These are phyloP conservation scores for Diaporthe sp. DNA, from an alignment of 2,329 filamentous ascomycete genomes.

Conservation along the genomic window DNA sequence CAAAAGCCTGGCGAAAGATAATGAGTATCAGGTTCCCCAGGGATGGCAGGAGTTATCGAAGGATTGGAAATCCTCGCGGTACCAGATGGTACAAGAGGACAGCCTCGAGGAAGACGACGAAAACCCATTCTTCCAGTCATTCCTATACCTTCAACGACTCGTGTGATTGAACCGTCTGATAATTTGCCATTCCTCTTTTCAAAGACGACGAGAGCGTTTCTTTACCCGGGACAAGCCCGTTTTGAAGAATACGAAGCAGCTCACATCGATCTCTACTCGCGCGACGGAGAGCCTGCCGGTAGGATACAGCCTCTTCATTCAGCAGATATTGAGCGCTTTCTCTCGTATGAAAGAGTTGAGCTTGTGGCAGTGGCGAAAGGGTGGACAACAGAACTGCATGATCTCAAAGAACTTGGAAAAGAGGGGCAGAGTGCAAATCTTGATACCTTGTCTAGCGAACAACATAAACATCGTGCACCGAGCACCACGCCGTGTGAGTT, in stretches of 20 bases:
- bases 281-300: background rate
- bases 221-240: background rate
- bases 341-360: background rate
- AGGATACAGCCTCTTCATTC: background rate
- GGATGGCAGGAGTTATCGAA: background rate
- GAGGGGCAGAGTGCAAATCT: background rate
- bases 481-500: background rate
- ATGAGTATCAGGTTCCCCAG: background rate
- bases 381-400: background rate
- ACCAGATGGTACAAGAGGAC: background rate
- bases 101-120: background rate
- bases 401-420: background rate
- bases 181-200: background rate
- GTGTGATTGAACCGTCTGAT: background rate
- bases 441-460: background rate
- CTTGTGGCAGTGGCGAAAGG: background rate
- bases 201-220: background rate
- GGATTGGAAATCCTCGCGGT: background rate
- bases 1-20: background rate
- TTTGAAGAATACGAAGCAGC: background rate
- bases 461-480: background rate
- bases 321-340: background rate
- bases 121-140: background rate
- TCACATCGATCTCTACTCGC: background rate
- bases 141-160: background rate